Conservation (phyloP, 441 rosid species). For the Gossypium gossypioides region DNA sequence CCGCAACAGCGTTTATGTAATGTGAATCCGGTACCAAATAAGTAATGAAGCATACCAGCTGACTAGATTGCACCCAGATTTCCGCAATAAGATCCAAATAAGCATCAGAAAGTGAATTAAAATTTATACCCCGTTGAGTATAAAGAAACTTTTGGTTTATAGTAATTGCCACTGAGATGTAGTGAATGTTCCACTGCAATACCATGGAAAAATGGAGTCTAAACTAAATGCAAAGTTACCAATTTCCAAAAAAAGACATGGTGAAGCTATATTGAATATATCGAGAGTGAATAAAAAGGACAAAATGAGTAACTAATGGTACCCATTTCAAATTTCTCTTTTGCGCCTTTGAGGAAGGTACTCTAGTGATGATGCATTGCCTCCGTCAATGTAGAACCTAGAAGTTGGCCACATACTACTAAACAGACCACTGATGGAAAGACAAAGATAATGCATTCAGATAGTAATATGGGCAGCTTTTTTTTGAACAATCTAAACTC, state of each 20-base stretch:
- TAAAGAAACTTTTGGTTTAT: background rate
- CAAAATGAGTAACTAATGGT: background rate
- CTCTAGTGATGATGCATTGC: background rate
- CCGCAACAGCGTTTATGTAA: conserved; percentile 61
- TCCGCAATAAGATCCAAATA: conserved; percentile 25
- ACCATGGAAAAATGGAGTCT: background rate
- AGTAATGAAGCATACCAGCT: conserved; percentile 68
- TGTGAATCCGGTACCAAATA: conserved; percentile 94
- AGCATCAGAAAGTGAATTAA: conserved; percentile 18
- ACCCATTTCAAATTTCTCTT: background rate
- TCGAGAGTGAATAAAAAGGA: background rate
- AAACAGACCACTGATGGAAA: background rate
- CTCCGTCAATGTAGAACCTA: background rate
- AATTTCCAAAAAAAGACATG: background rate
- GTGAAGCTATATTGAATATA: background rate
- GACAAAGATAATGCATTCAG: background rate
- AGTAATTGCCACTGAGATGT: background rate
- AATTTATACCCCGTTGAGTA: background rate
- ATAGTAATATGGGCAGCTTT: conserved; percentile 62
- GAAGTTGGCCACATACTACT: background rate
- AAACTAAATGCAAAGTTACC: background rate
- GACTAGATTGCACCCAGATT: conserved; percentile 63
- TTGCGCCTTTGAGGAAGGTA: background rate
- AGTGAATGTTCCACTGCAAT: background rate
- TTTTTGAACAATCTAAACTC: conserved; percentile 65